phyloP scores from a whole-genome alignment of 495 filamentous ascomycete genomes.

The Xylaria flabelliformis region DNA sequence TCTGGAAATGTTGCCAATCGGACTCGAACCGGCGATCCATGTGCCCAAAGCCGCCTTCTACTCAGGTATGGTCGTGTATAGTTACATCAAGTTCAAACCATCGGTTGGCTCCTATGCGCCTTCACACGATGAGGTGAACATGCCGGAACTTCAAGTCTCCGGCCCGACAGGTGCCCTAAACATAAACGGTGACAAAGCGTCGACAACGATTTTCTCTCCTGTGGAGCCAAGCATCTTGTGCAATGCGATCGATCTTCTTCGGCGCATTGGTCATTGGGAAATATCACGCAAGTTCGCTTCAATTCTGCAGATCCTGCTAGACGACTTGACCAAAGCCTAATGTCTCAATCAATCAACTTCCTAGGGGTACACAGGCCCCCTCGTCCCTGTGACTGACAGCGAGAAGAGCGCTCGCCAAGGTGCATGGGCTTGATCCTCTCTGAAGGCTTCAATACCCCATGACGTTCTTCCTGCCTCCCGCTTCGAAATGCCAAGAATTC shows the following conservation, averaged over 20 bases:
- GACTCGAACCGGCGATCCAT: constrained; percentile 24
- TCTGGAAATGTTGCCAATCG: constrained; percentile 26
- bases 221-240: constrained; percentile 26
- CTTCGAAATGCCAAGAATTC: constrained; percentile 3
- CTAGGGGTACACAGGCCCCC: not conserved
- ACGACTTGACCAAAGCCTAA: constrained; percentile 25
- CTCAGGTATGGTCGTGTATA: constrained; percentile 23
- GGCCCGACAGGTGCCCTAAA: constrained; percentile 7
- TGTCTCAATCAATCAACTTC: not conserved
- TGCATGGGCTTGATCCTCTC: not conserved
- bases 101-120: constrained; percentile 12
- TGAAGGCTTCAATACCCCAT: not conserved
- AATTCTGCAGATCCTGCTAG: constrained; percentile 26
- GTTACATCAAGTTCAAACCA: constrained; percentile 26
- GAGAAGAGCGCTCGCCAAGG: constrained; percentile 2
- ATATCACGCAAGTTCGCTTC: constrained; percentile 44
- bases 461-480: not conserved
- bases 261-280: constrained; percentile 45
- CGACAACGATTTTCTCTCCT: constrained; percentile 22
- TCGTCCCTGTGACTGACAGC: not conserved
- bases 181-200: constrained; percentile 10
- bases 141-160: constrained; percentile 20
- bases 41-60: constrained; percentile 26
- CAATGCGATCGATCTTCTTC: constrained; percentile 42
- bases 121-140: constrained; percentile 20